A percentile compares a stretch with the other conserved stretches of the same genome.
Evolutionary conservation across 2,329 filamentous ascomycete genomes (phyloP).

Genomic region (Phialophora chinensis): DNA sequence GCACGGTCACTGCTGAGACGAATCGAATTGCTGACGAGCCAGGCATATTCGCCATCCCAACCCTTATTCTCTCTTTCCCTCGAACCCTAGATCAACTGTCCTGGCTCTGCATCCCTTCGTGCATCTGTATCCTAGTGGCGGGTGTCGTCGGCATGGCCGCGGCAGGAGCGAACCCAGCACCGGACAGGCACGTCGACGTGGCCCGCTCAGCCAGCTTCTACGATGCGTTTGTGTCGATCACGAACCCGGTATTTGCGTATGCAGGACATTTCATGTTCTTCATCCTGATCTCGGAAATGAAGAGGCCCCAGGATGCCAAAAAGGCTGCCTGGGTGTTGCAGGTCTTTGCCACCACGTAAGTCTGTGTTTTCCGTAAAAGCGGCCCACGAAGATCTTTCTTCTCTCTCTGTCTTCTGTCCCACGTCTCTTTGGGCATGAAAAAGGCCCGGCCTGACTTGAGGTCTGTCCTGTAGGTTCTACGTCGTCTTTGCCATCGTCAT

Average conservation of each 20-base stretch:
- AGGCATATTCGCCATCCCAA: conserved; percentile 56
- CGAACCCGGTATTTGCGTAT: conserved; percentile 61
- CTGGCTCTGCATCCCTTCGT: conserved; percentile 54
- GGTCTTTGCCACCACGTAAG: conserved; percentile 52
- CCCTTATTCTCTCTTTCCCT: conserved; percentile 55
- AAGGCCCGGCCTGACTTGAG: background rate
- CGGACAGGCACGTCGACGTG: conserved; percentile 48
- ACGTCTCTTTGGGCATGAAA: background rate
- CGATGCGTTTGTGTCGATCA: conserved; percentile 55
- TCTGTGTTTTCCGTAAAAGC: background rate
- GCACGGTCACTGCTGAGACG: background rate
- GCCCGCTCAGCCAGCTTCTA: conserved; percentile 50
- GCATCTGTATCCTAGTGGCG: conserved; percentile 57
- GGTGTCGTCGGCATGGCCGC: conserved; percentile 60
- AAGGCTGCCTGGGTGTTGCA: conserved; percentile 59
- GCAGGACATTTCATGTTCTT: conserved; percentile 63
- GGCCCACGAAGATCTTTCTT: background rate
- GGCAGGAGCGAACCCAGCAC: conserved; percentile 52
- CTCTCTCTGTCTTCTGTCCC: background rate
- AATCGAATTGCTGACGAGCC: background rate
- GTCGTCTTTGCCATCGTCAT: conserved; percentile 57
- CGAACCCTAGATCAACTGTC: conserved; percentile 58
- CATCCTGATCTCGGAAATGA: conserved; percentile 61
- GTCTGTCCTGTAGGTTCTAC: conserved; percentile 48
- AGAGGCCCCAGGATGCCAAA: conserved; percentile 57